Evolutionary conservation across 768 basidiomycete genomes (phyloP).

Genomic region (Lactarius deliciosus): DNA sequence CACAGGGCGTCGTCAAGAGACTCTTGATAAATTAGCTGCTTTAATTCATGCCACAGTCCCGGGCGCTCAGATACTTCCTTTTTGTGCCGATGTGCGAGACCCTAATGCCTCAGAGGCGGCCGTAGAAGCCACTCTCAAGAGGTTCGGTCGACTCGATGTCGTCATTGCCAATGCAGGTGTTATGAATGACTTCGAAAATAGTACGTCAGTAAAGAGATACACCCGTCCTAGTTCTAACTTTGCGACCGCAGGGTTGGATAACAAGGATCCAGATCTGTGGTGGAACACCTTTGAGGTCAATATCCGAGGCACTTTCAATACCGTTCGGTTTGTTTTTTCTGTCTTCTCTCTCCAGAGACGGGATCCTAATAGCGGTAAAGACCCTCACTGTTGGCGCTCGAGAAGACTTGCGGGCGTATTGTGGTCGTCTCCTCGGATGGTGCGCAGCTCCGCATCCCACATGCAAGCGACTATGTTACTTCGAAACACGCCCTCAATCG

Average conservation of each 20-base stretch:
- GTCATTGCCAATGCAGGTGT: too few species aligned
- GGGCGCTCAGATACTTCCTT: conserved; percentile 13
- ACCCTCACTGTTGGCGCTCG: background rate
- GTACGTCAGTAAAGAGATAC: background rate
- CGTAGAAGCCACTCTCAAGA: too few species aligned
- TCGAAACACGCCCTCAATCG: conserved; percentile 13
- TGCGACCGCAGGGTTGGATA: conserved; percentile 23
- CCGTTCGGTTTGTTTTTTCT: conserved; percentile 27
- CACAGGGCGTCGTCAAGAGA: conserved; percentile 13
- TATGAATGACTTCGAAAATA: too few species aligned
- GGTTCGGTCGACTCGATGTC: too few species aligned
- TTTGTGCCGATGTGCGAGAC: conserved; percentile 26
- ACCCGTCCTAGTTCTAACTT: background rate
- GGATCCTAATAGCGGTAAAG: background rate
- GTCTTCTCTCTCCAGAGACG: background rate
- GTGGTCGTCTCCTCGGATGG: background rate
- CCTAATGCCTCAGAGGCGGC: conserved; percentile 1
- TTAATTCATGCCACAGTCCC: conserved; percentile 4
- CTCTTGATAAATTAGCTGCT: conserved; percentile 27
- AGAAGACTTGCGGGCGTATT: background rate
- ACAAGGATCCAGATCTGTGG: conserved; percentile 32
- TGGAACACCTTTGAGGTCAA: conserved; percentile 32
- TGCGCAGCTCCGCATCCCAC: conserved; percentile 2
- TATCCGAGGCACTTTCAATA: conserved; percentile 31
- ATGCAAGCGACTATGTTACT: conserved; percentile 1